phyloP scores from a whole-genome alignment of 176 grass and related monocot genomes.

The Calamus simplicifolius region DNA sequence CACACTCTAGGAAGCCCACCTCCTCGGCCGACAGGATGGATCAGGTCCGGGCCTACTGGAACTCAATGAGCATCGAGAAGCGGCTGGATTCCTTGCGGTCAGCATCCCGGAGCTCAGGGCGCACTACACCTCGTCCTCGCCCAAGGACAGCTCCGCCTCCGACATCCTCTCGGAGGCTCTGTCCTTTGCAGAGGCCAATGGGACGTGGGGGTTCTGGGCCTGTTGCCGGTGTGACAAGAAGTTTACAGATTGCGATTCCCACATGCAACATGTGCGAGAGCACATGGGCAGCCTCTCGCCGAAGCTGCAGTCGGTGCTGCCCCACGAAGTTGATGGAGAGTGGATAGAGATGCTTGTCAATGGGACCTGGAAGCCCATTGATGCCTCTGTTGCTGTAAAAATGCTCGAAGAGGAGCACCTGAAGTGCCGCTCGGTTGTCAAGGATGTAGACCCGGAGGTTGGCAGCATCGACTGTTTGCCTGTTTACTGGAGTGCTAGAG shows the following conservation, averaged over 20 bases:
- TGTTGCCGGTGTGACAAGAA: conserved; percentile 51
- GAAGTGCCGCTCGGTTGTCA: not conserved
- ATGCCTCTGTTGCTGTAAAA: conserved; percentile 39
- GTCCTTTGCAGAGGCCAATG: conserved; percentile 23
- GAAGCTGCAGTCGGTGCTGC: conserved; percentile 35
- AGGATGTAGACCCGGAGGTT: conserved; percentile 1
- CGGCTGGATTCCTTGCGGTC: conserved; percentile 41
- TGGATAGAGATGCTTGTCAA: conserved; percentile 59
- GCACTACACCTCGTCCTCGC: conserved; percentile 26
- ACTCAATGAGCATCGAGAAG: conserved; percentile 28
- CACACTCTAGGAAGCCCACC: conserved; percentile 35
- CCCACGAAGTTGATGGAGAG: conserved; percentile 46
- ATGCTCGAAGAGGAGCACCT: conserved; percentile 49
- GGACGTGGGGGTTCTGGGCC: conserved; percentile 62
- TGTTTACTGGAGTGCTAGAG: conserved; percentile 43
- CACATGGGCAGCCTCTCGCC: conserved; percentile 42
- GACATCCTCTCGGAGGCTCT: conserved; percentile 46
- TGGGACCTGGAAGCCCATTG: conserved; percentile 64
- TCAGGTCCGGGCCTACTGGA: conserved; percentile 72
- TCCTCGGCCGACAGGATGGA: conserved; percentile 35
- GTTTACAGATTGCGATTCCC: conserved; percentile 30
- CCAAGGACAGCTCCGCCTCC: conserved; percentile 27
- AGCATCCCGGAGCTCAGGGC: conserved; percentile 48
- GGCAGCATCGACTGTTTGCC: conserved; percentile 43
- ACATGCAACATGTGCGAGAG: conserved; percentile 35